These are phyloP conservation scores for Cryptococcus sp. DNA, from an alignment of 1,284 basidiomycete genomes.

Conservation along the genomic window DNA sequence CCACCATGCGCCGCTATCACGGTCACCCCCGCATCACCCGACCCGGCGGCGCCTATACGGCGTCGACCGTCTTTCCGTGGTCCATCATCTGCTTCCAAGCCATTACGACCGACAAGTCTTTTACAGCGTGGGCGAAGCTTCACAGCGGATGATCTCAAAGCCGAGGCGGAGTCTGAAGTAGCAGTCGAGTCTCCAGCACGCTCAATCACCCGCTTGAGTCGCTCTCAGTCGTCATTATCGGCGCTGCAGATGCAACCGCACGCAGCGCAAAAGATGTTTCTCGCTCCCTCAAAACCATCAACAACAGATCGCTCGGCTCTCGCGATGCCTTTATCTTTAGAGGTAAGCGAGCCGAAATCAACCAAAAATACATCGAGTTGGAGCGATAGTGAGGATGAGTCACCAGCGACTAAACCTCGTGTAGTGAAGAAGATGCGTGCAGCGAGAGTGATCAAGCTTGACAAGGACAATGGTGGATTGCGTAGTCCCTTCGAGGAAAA, in stretches of 20 bases:
- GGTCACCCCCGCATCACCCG: slow-evolving; percentile 31
- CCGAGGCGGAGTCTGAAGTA: slow-evolving; percentile 23
- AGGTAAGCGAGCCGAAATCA: background rate
- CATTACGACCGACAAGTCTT: slow-evolving; percentile 32
- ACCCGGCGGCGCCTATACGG: slow-evolving; percentile 17
- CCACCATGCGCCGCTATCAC: slow-evolving; percentile 17
- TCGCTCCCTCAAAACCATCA: slow-evolving; percentile 15
- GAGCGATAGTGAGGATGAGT: slow-evolving; percentile 37
- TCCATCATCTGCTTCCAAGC: slow-evolving; percentile 2
- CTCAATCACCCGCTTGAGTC: slow-evolving; percentile 17
- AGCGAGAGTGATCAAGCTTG: slow-evolving; percentile 5
- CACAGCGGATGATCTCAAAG: slow-evolving; percentile 48
- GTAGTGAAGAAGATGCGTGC: slow-evolving; percentile 16
- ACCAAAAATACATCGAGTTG: slow-evolving; percentile 11
- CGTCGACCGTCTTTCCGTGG: slow-evolving; percentile 22
- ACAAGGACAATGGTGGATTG: slow-evolving; percentile 15
- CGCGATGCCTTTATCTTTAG: slow-evolving; percentile 22
- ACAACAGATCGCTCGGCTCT: slow-evolving; percentile 20
- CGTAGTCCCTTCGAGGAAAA: slow-evolving; percentile 47
- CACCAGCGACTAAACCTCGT: slow-evolving; percentile 1
- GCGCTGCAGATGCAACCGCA: slow-evolving; percentile 12
- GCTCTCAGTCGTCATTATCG: slow-evolving; percentile 25
- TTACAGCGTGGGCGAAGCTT: slow-evolving; percentile 50
- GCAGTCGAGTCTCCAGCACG: background rate
- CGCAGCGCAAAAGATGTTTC: slow-evolving; percentile 16